Evolutionary conservation across 257 asterid genomes (phyloP).

Genomic region (Solanum sejunctum): DNA sequence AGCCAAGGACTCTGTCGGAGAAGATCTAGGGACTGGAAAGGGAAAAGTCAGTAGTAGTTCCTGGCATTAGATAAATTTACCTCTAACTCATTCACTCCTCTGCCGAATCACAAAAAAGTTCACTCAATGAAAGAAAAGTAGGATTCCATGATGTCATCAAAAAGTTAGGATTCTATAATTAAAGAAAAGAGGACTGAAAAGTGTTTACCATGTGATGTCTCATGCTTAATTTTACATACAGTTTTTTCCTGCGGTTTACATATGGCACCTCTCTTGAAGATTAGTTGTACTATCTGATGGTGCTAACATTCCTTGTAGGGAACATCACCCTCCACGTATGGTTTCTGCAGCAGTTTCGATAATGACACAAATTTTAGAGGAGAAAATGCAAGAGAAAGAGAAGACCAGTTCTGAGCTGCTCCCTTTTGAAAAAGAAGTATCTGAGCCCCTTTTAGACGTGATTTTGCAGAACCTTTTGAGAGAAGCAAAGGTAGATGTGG

Average conservation of each 20-base stretch:
- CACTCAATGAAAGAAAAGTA: not conserved
- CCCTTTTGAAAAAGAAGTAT: constrained; percentile 17
- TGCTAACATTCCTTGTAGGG: constrained; percentile 29
- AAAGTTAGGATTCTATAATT: not conserved
- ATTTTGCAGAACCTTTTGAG: constrained; percentile 58
- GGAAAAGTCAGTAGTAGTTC: not conserved
- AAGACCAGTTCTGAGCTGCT: constrained; percentile 19
- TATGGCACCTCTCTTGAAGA: not conserved
- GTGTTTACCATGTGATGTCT: not conserved
- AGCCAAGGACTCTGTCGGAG: not conserved
- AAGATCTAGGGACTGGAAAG: not conserved
- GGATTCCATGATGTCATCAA: not conserved
- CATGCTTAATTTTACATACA: not conserved
- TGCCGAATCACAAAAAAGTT: not conserved
- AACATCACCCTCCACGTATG: constrained; percentile 58
- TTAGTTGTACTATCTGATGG: not conserved
- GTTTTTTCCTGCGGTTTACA: not conserved
- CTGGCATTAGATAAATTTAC: not conserved
- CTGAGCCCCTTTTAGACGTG: constrained; percentile 58
- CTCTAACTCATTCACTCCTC: not conserved
- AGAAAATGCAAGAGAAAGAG: constrained; percentile 14
- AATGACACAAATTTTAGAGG: constrained; percentile 48
- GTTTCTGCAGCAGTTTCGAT: constrained; percentile 52
- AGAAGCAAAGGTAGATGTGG: constrained; percentile 42
- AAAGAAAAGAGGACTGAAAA: not conserved